These are phyloP conservation scores for Cylindrodendrum hubeiense DNA, from an alignment of 2,329 filamentous ascomycete genomes.

Conservation along the genomic window DNA sequence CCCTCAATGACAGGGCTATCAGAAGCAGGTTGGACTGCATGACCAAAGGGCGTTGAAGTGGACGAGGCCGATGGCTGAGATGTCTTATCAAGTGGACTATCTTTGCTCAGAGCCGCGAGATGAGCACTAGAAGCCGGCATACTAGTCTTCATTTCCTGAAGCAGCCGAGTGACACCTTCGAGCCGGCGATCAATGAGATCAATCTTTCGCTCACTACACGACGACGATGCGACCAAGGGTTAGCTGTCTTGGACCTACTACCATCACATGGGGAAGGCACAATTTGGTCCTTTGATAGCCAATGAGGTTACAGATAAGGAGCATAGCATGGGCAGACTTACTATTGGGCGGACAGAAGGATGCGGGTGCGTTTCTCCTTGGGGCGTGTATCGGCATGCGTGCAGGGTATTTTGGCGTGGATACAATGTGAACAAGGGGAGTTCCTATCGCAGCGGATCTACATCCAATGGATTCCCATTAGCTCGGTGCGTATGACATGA, in stretches of 20 bases:
- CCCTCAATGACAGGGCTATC: constrained; percentile 55
- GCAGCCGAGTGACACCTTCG: constrained; percentile 48
- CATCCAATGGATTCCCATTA: constrained; percentile 14
- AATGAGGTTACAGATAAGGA: neutral
- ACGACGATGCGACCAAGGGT: neutral
- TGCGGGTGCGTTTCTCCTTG: constrained; percentile 52
- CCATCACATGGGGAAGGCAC: neutral
- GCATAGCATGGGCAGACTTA: constrained; percentile 35
- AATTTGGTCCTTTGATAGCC: neutral
- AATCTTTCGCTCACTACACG: constrained; percentile 52
- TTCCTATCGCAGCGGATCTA: constrained; percentile 54
- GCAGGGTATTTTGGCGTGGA: constrained; percentile 53
- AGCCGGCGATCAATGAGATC: constrained; percentile 53
- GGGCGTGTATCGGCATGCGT: constrained; percentile 48
- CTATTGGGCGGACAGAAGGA: constrained; percentile 54
- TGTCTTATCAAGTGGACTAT: constrained; percentile 28
- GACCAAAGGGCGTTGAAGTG: constrained; percentile 33
- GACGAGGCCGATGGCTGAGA: constrained; percentile 32
- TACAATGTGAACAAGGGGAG: constrained; percentile 51
- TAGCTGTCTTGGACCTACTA: neutral
- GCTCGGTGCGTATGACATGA: neutral
- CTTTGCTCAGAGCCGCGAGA: constrained; percentile 15
- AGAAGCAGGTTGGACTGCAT: constrained; percentile 32
- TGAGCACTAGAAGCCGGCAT: constrained; percentile 31
- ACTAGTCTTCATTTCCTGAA: constrained; percentile 49